Evolutionary conservation across 1,139 yeast genomes (phyloP).

Genomic region (Suhomyces choctaworum): DNA sequence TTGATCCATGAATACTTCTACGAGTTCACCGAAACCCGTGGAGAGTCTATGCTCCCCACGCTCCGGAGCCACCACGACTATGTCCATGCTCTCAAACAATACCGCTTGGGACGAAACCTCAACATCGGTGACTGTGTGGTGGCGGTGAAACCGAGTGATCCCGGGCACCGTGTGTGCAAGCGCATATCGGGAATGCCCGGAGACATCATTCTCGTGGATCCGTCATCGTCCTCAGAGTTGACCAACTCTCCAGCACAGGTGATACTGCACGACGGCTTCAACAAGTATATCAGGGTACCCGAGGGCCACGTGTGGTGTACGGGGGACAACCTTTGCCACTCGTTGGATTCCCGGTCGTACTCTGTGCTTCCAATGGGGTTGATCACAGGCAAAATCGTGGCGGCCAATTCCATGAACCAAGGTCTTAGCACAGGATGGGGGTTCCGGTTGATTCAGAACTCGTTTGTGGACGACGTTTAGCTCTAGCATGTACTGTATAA

Average conservation of each 20-base stretch:
- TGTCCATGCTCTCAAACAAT: slow-evolving; percentile 71
- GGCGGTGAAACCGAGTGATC: slow-evolving; percentile 88
- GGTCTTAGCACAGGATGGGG: slow-evolving; percentile 43
- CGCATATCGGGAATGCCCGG: slow-evolving; percentile 97
- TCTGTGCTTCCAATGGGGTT: slow-evolving; percentile 86
- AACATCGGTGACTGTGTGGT: slow-evolving; percentile 86
- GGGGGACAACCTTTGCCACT: slow-evolving; percentile 86
- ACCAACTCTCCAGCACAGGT: slow-evolving; percentile 39
- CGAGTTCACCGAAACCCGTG: slow-evolving; percentile 81
- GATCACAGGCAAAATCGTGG: slow-evolving; percentile 84
- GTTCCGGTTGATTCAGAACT: slow-evolving; percentile 55
- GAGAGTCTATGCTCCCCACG: slow-evolving; percentile 96
- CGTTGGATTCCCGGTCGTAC: slow-evolving; percentile 89
- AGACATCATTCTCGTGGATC: slow-evolving; percentile 77
- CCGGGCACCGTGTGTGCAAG: slow-evolving; percentile 83
- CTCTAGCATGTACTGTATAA: slow-evolving; percentile 3
- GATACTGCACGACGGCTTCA: slow-evolving; percentile 45
- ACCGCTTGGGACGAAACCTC: slow-evolving; percentile 58
- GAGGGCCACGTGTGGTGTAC: slow-evolving; percentile 97
- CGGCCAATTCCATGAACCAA: slow-evolving; percentile 50
- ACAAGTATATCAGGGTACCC: slow-evolving; percentile 68
- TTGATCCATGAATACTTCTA: slow-evolving; percentile 64
- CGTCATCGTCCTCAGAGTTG: slow-evolving; percentile 59
- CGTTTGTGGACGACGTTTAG: slow-evolving; percentile 23
- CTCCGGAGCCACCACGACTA: slow-evolving; percentile 72